Evolutionary conservation across 73 alveolate genomes (phyloP).

Genomic region (Tetrahymena thermophila): DNA sequence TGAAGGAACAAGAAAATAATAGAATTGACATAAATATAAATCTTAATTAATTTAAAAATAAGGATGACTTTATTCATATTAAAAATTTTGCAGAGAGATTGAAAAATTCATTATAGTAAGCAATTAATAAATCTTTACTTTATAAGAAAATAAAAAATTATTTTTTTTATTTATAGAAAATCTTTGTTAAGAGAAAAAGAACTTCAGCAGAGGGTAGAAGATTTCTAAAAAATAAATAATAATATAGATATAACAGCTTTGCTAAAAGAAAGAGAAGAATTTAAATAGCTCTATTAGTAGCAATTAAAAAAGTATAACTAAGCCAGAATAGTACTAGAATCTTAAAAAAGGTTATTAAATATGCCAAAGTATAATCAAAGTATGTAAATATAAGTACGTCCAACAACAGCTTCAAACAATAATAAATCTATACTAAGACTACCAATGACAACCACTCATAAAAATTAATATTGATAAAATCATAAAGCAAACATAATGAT

Average conservation of each 20-base stretch:
- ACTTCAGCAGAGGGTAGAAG: conserved; percentile 8
- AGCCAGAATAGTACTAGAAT: neutral
- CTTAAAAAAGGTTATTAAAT: neutral
- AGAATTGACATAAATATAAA: neutral
- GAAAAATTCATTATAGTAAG: neutral
- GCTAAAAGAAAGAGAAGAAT: conserved; percentile 22
- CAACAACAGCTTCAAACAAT: neutral
- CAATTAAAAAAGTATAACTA: conserved; percentile 6
- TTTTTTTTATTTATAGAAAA: neutral
- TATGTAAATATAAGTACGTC: neutral
- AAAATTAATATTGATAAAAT: neutral
- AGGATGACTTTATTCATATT: neutral
- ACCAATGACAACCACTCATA: neutral
- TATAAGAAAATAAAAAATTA: neutral
- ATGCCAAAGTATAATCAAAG: neutral
- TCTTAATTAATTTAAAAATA: neutral
- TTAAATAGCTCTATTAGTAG: conserved; percentile 8
- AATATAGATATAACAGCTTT: conserved; percentile 9
- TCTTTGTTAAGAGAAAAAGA: conserved; percentile 24
- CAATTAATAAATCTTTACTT: neutral
- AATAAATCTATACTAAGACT: neutral
- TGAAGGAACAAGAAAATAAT: neutral
- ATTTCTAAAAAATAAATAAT: neutral
- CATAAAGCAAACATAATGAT: neutral
- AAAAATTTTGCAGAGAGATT: neutral